phyloP scores from a whole-genome alignment of 495 filamentous ascomycete species.

The Trichoderma orchidacearum region DNA sequence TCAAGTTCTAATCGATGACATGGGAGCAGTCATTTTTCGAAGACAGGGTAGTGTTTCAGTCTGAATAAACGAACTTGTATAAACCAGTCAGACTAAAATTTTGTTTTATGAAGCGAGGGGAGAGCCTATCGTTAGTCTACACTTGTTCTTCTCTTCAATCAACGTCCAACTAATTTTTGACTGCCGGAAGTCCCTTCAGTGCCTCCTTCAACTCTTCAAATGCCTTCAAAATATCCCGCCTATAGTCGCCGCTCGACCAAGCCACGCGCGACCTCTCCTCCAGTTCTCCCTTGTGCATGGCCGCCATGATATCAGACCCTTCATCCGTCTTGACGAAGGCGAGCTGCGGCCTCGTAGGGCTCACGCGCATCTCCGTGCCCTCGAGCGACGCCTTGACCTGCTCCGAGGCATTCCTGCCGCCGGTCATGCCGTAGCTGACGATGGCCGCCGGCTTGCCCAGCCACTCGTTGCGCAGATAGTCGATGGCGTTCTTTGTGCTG shows the following conservation, averaged over 20 bases:
- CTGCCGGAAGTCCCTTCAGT: neutral
- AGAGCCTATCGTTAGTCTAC: no score
- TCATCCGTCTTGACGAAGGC: constrained; percentile 9
- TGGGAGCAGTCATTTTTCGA: no score
- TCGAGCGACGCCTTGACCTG: constrained; percentile 16
- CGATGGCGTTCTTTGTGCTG: constrained; percentile 47
- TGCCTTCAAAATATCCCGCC: constrained; percentile 9
- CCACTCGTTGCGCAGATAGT: constrained; percentile 48
- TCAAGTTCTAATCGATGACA: no score
- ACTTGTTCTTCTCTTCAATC: no score
- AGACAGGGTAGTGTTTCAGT: no score
- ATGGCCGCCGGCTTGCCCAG: constrained; percentile 41
- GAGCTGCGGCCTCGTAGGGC: constrained; percentile 17
- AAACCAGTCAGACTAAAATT: no score
- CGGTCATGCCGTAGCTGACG: constrained; percentile 39
- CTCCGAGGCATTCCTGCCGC: constrained; percentile 30
- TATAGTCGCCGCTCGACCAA: constrained; percentile 13
- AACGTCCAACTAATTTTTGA: neutral
- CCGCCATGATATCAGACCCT: constrained; percentile 9
- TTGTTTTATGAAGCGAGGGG: no score
- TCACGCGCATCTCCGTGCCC: constrained; percentile 16
- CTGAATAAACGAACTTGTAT: no score
- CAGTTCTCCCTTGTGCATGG: constrained; percentile 15
- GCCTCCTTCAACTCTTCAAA: constrained; percentile 13
- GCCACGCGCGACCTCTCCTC: constrained; percentile 8